A percentile compares a stretch with the other conserved stretches of the same genome.
These are phyloP conservation scores for Aulographum hederae DNA, from an alignment of 2,329 filamentous ascomycete genomes.

Conservation along the genomic window DNA sequence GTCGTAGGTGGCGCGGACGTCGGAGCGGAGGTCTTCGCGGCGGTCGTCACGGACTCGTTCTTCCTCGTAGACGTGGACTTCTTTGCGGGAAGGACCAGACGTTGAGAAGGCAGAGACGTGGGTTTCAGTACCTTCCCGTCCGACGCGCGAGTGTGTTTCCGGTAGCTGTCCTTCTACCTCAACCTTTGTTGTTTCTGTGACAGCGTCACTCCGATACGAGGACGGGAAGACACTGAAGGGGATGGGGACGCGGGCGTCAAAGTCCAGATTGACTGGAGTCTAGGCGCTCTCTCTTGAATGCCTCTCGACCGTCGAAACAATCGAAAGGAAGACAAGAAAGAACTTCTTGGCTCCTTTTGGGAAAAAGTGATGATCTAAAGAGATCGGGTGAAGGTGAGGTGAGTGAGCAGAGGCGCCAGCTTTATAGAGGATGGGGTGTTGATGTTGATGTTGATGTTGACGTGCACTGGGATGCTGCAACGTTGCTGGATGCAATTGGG, in stretches of 20 bases:
- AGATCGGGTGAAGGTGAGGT: too few species aligned
- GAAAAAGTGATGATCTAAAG: too few species aligned
- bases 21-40: constrained; percentile 18
- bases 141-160: constrained; percentile 59
- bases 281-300: constrained; percentile 54
- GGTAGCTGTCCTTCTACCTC: constrained; percentile 80
- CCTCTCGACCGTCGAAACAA: constrained; percentile 34
- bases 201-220: constrained; percentile 69
- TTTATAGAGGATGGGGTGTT: too few species aligned
- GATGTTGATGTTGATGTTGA: too few species aligned
- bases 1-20: constrained; percentile 18
- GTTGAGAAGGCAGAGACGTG: constrained; percentile 22
- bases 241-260: constrained; percentile 98
- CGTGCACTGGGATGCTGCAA: too few species aligned
- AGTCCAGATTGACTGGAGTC: constrained; percentile 96
- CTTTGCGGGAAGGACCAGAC: constrained; percentile 46
- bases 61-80: constrained; percentile 68
- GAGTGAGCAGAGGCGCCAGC: too few species aligned
- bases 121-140: constrained; percentile 80
- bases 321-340: constrained; percentile 53
- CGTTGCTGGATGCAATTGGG: too few species aligned
- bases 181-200: constrained; percentile 38
- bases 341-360: constrained; percentile 26
- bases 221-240: constrained; percentile 99
- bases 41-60: constrained; percentile 28